phyloP scores from a whole-genome alignment of 441 rosid genomes.

The Oxalis stricta region DNA sequence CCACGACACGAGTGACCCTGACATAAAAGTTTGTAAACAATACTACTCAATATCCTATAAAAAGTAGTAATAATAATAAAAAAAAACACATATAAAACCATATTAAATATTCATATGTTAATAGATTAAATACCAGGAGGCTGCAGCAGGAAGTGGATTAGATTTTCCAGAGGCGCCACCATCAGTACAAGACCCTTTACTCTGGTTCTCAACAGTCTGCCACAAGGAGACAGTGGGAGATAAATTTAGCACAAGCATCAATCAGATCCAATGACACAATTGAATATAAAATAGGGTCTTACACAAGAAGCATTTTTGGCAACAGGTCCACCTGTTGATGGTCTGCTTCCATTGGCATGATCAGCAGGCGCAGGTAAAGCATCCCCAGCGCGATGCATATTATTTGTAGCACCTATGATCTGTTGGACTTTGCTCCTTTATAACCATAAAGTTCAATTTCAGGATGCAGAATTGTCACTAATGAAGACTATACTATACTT shows the following conservation, averaged over 20 bases:
- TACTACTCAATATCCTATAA: too few species aligned
- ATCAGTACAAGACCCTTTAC: conserved; percentile 19
- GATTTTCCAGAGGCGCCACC: conserved; percentile 17
- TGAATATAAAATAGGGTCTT: conserved; percentile 10
- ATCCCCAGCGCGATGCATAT: conserved; percentile 29
- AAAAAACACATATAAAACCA: too few species aligned
- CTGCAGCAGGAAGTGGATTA: conserved; percentile 33
- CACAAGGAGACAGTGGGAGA: not conserved
- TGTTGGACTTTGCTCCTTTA: conserved; percentile 49
- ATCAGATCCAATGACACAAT: not conserved
- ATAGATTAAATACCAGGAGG: conserved; percentile 29
- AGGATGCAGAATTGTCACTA: not conserved
- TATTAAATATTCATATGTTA: too few species aligned
- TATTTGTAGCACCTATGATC: conserved; percentile 28
- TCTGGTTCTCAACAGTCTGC: conserved; percentile 19
- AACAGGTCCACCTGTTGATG: conserved; percentile 28
- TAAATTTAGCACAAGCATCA: conserved; percentile 1
- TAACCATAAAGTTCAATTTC: conserved; percentile 6
- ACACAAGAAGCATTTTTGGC: conserved; percentile 27
- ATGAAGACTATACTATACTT: not conserved
- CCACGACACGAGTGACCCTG: conserved; percentile 48
- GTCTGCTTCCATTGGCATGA: conserved; percentile 14
- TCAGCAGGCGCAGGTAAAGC: conserved; percentile 41
- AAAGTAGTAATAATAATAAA: too few species aligned
- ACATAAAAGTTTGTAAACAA: too few species aligned